Base-by-base conservation (phyloP, 768 basidiomycete species). In the Cyclocybe aegerita region DNA sequence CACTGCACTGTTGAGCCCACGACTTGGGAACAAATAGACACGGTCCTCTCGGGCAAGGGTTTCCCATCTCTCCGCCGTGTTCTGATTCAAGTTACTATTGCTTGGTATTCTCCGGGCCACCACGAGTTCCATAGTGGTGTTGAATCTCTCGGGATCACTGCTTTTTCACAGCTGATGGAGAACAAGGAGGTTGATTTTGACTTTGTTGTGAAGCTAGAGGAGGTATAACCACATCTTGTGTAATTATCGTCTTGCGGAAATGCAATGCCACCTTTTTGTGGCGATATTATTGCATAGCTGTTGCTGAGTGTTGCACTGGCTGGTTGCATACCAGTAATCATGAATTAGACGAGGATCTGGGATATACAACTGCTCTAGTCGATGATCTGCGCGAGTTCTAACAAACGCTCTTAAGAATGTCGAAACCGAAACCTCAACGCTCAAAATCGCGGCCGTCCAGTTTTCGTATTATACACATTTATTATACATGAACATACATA, bases 1-100 rank as follows among this genome's bases (percentile, higher is more conserved):
- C 35, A 38, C n/a, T 44, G 47, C 11, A 44, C 52, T 7, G 49
- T 48, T 15, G 48, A 53, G 7, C 34, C 43, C 16, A 48, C 48
- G 2, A 30, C 15, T 12, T 53, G 52, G 52, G 23, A 38, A 16
- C 36, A 40, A 40, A 43, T 53, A 16, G 48, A 49, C 14, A n/a
- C 11, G 15, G n/a, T 39, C 11, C 43, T 53, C 9, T 48, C 52
- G 33, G 4, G 12, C 1, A 23, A 29, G 9, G 37, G 17, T 5
- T 53, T 53, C 30, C 48, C 39, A n/a, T 50, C 31, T 14, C 33
- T 41, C 4, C 48, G 23, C 4, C 35, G 23, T 23, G 44, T 50
- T 8, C n/a, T 14, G 12, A 30, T 47, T 17, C 35, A 15, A n/a
- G 37, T 51, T 4, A 41, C 39, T 6, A 15, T 50, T 10, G 29